Evolutionary conservation across 768 basidiomycete species (phyloP), one percentile per base, ranked within the genome.

Genomic region (Nidularia sp.): DNA sequence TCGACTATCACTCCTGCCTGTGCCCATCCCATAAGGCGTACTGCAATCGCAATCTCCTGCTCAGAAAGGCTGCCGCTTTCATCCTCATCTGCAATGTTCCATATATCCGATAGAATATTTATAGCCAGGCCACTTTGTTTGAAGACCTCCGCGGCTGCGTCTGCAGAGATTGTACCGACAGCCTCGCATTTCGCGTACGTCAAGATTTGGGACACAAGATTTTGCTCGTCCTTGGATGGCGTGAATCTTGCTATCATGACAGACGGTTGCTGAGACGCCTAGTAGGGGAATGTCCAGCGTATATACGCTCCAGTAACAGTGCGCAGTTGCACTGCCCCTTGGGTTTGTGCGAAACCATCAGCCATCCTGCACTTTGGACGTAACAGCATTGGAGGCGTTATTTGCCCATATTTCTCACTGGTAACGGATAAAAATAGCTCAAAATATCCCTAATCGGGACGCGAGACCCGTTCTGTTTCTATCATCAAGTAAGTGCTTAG

Each of bases 11-110:
- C 72, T 34, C 73, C 83, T 34, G 73, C 71, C 65, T 88, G 88
- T 3, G 82, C 79, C 74, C 83, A 81, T 3, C 83, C 84, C 55
- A 88, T 84, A 33, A 88, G 63, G 49, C 87, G 64, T 47, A 86
- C 68, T 10, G 84, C 84, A 44, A 79, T 70, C 32, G 79, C 80
- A 54, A 86, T 75, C 41, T 79, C 79, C 46, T 79, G 76, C 32
- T 71, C 70, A 34, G 79, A 76, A 34, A 87, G 70, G 60, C 74
- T 74, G 1, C 82, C 83, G 51, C 73, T 79, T 57, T 80, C 79
- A 22, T 81, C 78, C 12, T 74, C 72, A 62, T 86, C 85, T 18
- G 81, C 78, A 44, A 86, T 65, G 6, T 77, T 76, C 86, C 86
- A 90, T 54, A 87, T 77, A 53, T 79, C 74, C 13, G 80, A 76